Conservation (phyloP, 805 yeast species). For the Saccharomycopsis synnaedendra region DNA sequence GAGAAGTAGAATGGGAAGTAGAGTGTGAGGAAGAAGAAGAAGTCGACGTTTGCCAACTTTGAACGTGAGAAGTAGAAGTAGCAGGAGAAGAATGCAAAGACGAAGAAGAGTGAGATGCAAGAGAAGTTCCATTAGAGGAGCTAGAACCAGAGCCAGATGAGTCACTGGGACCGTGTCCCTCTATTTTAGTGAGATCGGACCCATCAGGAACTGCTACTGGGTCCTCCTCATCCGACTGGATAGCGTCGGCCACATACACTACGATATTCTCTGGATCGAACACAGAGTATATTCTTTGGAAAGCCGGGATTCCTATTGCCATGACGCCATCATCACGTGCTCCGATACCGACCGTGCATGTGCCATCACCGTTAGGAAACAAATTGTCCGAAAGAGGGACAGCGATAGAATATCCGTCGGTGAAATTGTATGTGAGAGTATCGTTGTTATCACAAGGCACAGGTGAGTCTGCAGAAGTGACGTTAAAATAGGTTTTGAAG, state of each 20-base stretch:
- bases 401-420: conserved; percentile 1
- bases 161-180: no score
- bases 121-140: no score
- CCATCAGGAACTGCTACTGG: conserved; percentile 1
- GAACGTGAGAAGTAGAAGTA: no score
- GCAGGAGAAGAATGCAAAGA: no score
- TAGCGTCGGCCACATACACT: conserved; percentile 10
- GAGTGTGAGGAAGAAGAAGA: no score
- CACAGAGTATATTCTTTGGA: conserved; percentile 10
- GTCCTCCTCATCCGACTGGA: background rate
- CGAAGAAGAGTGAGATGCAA: no score
- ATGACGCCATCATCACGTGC: background rate
- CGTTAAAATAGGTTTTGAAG: conserved; percentile 5
- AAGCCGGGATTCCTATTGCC: conserved; percentile 9
- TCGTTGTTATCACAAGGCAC: conserved; percentile 10
- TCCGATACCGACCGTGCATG: conserved; percentile 5
- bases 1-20: no score
- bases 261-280: conserved; percentile 9
- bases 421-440: conserved; percentile 5
- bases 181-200: background rate
- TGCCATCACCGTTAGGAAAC: conserved; percentile 1
- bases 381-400: conserved; percentile 5
- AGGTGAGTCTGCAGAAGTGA: background rate
- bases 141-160: no score
- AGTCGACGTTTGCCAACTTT: no score